A percentile compares a stretch with the other conserved stretches of the same genome.
Conservation (phyloP, 371 early-diverging fungal species). For the Mortierella sp. region DNA sequence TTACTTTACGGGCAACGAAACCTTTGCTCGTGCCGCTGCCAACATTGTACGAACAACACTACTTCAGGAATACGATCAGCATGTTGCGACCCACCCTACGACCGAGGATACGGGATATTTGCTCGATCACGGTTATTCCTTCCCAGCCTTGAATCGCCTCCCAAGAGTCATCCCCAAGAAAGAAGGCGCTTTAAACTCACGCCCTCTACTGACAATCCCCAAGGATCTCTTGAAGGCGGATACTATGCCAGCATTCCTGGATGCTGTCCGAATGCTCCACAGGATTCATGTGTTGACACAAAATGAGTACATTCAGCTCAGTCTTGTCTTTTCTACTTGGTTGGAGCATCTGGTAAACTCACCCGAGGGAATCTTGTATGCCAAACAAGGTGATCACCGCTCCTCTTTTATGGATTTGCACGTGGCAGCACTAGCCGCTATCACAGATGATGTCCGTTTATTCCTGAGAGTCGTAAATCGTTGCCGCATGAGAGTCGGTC, state of each 20-base stretch:
- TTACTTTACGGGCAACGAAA: slow-evolving; percentile 69
- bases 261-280: slow-evolving; percentile 68
- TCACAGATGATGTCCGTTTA: slow-evolving; percentile 73
- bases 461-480: slow-evolving; percentile 73
- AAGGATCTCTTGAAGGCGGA: slow-evolving; percentile 52
- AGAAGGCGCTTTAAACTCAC: slow-evolving; percentile 54
- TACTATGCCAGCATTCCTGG: slow-evolving; percentile 65
- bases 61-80: slow-evolving; percentile 67
- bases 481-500: slow-evolving; percentile 70
- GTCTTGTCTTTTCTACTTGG: slow-evolving; percentile 67
- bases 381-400: slow-evolving; percentile 74
- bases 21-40: slow-evolving; percentile 71
- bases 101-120: slow-evolving; percentile 71
- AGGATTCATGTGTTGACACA: slow-evolving; percentile 70
- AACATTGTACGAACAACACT: slow-evolving; percentile 73
- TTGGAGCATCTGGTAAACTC: slow-evolving; percentile 71
- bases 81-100: slow-evolving; percentile 62
- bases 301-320: slow-evolving; percentile 72
- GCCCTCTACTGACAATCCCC: slow-evolving; percentile 43
- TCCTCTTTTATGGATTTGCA: slow-evolving; percentile 75
- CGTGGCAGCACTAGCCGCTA: slow-evolving; percentile 71
- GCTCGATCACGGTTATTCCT: slow-evolving; percentile 75
- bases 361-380: slow-evolving; percentile 70
- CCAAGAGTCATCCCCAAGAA: slow-evolving; percentile 67
- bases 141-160: slow-evolving; percentile 69